Base-by-base conservation (phyloP, 495 filamentous ascomycete species). In the Aspergillus bridgeri region DNA sequence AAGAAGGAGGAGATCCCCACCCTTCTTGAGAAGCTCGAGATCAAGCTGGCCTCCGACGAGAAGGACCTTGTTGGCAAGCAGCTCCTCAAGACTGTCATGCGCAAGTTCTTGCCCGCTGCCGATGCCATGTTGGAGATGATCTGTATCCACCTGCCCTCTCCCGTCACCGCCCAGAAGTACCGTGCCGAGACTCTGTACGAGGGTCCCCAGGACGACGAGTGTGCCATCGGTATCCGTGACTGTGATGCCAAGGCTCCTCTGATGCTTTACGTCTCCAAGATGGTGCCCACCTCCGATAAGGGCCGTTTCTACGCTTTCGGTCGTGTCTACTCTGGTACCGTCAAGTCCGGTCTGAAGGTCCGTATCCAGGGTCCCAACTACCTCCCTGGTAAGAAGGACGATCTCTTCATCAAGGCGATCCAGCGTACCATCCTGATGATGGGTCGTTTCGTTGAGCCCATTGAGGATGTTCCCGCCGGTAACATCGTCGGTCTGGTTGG, bases 201-300 rank as follows among this genome's bases (percentile, higher is more conserved):
- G 82, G 94, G 94, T 81, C 94, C 94, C 58, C 66, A 77, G 24
- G 94, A 99, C 75, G 94, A 99, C 67, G 86, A 91, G 79, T 86
- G 85, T 64, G 90, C 86, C 82, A 89, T 95, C 70, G 90, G 86
- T 82, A 97, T 99, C 83, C 91, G 92, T 51, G 92, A 97, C 83
- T 98, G 94, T 81, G 89, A 98, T 75, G 83, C 92, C 78, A 96
- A 94, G 83, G 94, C 85, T 69, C 90, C 92, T 68, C 94, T 99
- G 75, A 99, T 99, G 94, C 83, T 98, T 61, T 99, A 99, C 86
- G 92, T 99, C 78, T 99, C 94, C 72, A 99, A 99, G 89, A 99
- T 99, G 94, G 95, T 99, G 65, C 94, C 94, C 69, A 98, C 94
- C 61, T 93, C 92, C 71, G 94, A 99, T 74, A 98, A 97, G 87